Conservation (phyloP, 208 protist species). For the Acanthamoeba royreba region DNA sequence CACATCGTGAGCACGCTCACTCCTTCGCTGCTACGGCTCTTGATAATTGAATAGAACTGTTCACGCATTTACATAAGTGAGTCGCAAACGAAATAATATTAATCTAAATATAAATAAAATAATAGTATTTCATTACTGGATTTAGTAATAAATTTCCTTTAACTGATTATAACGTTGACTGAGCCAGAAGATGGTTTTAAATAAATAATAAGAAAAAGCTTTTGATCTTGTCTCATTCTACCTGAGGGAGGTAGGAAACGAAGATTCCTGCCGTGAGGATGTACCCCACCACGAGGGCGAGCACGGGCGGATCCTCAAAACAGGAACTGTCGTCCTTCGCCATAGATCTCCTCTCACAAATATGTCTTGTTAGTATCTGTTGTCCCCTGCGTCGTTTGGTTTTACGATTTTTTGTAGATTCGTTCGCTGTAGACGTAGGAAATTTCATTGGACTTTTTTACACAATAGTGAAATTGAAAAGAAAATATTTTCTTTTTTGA, state of each 20-base stretch:
- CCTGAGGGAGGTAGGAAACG: constrained; percentile 25
- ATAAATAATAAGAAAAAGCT: neutral
- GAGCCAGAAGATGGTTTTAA: too few relatives aligned
- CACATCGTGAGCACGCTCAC: neutral
- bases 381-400: too few relatives aligned
- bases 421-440: too few relatives aligned
- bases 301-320: neutral
- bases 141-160: neutral
- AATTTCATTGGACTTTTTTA: too few relatives aligned
- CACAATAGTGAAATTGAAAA: too few relatives aligned
- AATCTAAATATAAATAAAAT: neutral
- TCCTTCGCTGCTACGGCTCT: neutral
- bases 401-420: too few relatives aligned
- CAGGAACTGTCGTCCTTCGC: neutral
- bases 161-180: too few relatives aligned
- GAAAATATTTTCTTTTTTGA: too few relatives aligned
- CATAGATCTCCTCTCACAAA: neutral
- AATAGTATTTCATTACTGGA: neutral
- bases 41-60: neutral
- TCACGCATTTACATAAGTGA: too few relatives aligned
- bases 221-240: neutral
- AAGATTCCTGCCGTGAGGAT: neutral
- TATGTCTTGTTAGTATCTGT: neutral
- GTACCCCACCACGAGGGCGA: neutral
- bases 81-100: neutral